Conservation (phyloP, 179 eudicot species). For the Spinacia oleracea region DNA sequence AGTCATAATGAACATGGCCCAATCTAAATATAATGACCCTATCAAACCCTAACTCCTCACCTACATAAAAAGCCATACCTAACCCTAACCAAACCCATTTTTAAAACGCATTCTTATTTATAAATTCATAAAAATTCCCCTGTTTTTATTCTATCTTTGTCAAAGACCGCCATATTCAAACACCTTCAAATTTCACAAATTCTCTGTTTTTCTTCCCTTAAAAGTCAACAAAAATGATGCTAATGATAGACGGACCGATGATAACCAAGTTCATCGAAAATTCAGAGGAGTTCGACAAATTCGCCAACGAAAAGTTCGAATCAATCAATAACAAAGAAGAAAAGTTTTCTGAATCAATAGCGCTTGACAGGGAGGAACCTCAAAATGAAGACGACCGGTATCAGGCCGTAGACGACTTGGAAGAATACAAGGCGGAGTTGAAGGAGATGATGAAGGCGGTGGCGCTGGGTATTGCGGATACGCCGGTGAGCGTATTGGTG, state of each 20-base stretch:
- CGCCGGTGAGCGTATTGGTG: slow-evolving; percentile 25
- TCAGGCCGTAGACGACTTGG: slow-evolving; percentile 17
- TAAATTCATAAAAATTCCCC: background rate
- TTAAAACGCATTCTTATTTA: background rate
- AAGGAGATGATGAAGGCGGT: slow-evolving; percentile 28
- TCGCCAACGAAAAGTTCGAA: slow-evolving; percentile 12
- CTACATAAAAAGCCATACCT: slow-evolving; percentile 11
- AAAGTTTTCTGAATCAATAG: slow-evolving; percentile 4
- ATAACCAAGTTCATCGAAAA: slow-evolving; percentile 23
- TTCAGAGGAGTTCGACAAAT: slow-evolving; percentile 16
- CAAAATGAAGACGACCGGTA: background rate
- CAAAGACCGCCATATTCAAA: background rate
- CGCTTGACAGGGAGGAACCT: background rate
- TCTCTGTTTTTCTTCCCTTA: background rate
- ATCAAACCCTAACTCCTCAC: slow-evolving; percentile 23
- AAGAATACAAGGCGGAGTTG: slow-evolving; percentile 7
- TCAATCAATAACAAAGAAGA: background rate
- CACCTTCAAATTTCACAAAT: background rate
- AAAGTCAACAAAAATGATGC: background rate
- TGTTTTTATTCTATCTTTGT: background rate
- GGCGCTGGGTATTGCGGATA: slow-evolving; percentile 27
- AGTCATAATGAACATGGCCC: background rate
- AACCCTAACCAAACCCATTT: background rate
- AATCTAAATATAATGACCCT: background rate
- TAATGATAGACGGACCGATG: slow-evolving; percentile 35